A percentile compares a stretch with the other conserved stretches of the same genome.
phyloP scores from a whole-genome alignment of 768 basidiomycete genomes.

The Chalciporus pseudorubinellus region DNA sequence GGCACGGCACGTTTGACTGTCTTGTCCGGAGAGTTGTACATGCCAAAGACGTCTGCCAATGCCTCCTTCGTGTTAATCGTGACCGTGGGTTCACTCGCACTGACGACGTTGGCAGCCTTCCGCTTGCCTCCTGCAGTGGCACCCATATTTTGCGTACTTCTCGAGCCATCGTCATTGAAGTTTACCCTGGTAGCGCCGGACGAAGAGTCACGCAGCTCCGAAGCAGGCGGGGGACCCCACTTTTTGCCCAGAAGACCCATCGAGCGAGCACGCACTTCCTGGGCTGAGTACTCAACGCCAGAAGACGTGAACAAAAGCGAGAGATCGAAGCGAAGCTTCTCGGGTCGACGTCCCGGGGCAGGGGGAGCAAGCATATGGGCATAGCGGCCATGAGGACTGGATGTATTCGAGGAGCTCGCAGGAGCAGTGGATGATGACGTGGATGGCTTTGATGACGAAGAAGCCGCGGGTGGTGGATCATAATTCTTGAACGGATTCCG shows the following conservation, averaged over 20 bases:
- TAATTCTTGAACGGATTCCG: slow-evolving; percentile 39
- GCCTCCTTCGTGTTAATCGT: slow-evolving; percentile 98
- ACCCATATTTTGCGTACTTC: slow-evolving; percentile 40
- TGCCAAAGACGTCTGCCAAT: slow-evolving; percentile 88
- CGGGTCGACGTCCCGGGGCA: slow-evolving; percentile 64
- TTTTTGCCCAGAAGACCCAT: slow-evolving; percentile 84
- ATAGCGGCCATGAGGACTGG: slow-evolving; percentile 47
- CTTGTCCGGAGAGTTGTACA: slow-evolving; percentile 92
- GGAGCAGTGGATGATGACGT: slow-evolving; percentile 16
- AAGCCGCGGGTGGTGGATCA: slow-evolving; percentile 30
- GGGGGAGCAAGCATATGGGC: slow-evolving; percentile 72
- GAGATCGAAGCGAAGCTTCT: slow-evolving; percentile 68
- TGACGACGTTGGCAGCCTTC: slow-evolving; percentile 42
- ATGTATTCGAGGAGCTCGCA: slow-evolving; percentile 40
- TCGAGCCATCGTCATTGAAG: slow-evolving; percentile 60
- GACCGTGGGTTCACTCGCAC: slow-evolving; percentile 72
- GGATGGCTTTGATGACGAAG: slow-evolving; percentile 14
- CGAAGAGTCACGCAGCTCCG: slow-evolving; percentile 34
- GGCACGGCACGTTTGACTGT: slow-evolving; percentile 52
- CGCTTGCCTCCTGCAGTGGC: slow-evolving; percentile 35
- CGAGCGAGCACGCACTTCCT: slow-evolving; percentile 78
- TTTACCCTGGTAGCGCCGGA: slow-evolving; percentile 44
- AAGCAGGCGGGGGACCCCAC: slow-evolving; percentile 67
- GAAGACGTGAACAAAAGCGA: slow-evolving; percentile 72
- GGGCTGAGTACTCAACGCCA: slow-evolving; percentile 77